Evolutionary conservation across 495 filamentous ascomycete species (phyloP).

Genomic region (Neurospora sp.): DNA sequence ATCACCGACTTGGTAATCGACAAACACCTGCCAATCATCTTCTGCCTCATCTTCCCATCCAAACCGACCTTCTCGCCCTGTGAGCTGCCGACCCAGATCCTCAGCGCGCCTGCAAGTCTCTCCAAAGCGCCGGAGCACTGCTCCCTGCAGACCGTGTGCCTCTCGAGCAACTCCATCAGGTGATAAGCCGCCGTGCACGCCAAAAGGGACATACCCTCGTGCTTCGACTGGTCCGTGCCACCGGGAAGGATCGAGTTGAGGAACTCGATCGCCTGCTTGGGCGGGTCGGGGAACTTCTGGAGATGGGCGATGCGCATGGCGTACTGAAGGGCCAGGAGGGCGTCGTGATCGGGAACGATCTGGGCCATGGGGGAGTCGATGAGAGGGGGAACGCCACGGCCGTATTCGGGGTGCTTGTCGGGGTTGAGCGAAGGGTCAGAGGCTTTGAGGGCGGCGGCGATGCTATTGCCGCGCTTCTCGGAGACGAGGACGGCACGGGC

Average conservation of each 20-base stretch:
- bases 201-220: constrained; percentile 56
- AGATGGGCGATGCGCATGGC: constrained; percentile 72
- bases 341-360: constrained; percentile 46
- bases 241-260: constrained; percentile 36
- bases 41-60: constrained; percentile 32
- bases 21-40: constrained; percentile 40
- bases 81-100: constrained; percentile 44
- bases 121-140: constrained; percentile 39
- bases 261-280: constrained; percentile 30
- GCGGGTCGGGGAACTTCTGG: constrained; percentile 33
- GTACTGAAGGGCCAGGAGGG: constrained; percentile 63
- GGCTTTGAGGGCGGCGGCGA: constrained; percentile 43
- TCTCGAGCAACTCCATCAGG: constrained; percentile 49
- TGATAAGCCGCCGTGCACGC: constrained; percentile 68
- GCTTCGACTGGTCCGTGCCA: constrained; percentile 1
- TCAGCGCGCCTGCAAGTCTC: constrained; percentile 39
- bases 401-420: constrained; percentile 21
- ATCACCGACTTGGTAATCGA: constrained; percentile 37
- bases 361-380: constrained; percentile 20
- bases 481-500: constrained; percentile 52
- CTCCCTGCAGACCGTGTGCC: constrained; percentile 43
- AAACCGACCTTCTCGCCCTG: constrained; percentile 35
- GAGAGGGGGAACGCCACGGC: constrained; percentile 14
- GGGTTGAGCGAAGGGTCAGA: constrained; percentile 41
- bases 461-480: constrained; percentile 42